Base-by-base conservation (phyloP, 2,329 filamentous ascomycete species). In the Orbilia brochopaga region DNA sequence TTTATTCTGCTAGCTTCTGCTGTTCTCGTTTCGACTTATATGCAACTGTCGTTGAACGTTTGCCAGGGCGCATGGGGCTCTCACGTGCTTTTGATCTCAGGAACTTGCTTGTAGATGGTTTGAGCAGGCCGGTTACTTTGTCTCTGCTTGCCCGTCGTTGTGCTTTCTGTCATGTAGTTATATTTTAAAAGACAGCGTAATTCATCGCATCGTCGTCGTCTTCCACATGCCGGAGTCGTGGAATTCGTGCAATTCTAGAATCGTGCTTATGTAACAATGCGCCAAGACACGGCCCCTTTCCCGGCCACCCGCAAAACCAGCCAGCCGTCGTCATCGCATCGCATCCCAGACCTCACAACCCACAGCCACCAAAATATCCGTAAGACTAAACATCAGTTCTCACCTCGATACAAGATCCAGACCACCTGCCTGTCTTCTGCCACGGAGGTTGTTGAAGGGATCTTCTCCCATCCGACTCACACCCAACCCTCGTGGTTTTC, bases 271-370 rank as follows among this genome's bases (percentile, higher is more conserved):
- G 37, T 13, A 13, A 42, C n/a, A 15, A 17, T 42, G 37, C 37
- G 44, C 44, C 44, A 48, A 48, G 44, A n/a, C 66, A 42, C 54
- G 32, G 54, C 50, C 30, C 57, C 27, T n/a, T 50, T 46, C 51
- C 59, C 58, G 57, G 57, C 65, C 65, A 63, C 58, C n/a, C 7
- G 19, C 44, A 23, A 21, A 48, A 48, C 5, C 40, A 21, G 19
- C 8, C 15, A 5, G 44, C 44, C 66, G 59, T 63, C 66, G 59
- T 70, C 66, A 63, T 70, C 66, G 27, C 32, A 23, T 60, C 50
- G 44, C 44, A 48, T 48, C 44, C 7, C 44, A 48, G 4, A n/a
- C 42, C 42, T 58, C 44, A 52, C 61, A 58, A 32, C 3, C 46
- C 60, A 57, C 61, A 57, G 24, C 27, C 44, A 23, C 35, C 52